A percentile compares a stretch with the other conserved stretches of the same genome.
These are phyloP conservation scores for Rubroboletus satanas DNA, from an alignment of 768 basidiomycete genomes.

Conservation along the genomic window DNA sequence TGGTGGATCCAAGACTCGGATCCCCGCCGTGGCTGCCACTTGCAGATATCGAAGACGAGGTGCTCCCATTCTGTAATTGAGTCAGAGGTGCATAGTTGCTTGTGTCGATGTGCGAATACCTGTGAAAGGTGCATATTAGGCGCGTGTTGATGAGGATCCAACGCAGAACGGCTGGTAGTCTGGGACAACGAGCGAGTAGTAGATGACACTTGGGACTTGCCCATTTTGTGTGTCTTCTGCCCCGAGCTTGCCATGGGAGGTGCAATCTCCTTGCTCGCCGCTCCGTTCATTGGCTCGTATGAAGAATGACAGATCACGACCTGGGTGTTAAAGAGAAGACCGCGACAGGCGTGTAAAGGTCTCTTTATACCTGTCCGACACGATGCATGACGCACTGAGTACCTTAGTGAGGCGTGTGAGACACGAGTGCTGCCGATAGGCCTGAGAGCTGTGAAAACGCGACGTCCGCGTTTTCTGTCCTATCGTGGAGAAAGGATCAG, in stretches of 20 bases:
- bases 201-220: slow-evolving; percentile 7
- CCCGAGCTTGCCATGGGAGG: neutral
- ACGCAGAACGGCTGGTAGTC: neutral
- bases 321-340: neutral
- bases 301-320: neutral
- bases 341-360: neutral
- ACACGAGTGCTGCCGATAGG: neutral
- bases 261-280: neutral
- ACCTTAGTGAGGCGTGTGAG: slow-evolving; percentile 13
- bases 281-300: slow-evolving; percentile 11
- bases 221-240: slow-evolving; percentile 13
- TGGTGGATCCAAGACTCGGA: slow-evolving; percentile 8
- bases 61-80: slow-evolving; percentile 11
- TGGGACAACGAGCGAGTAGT: slow-evolving; percentile 3
- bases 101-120: slow-evolving; percentile 9
- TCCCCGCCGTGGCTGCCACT: neutral
- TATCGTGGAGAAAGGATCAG: neutral
- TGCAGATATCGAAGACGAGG: slow-evolving; percentile 13
- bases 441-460: slow-evolving; percentile 13
- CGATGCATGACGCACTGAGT: slow-evolving; percentile 10
- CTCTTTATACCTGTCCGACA: slow-evolving; percentile 18
- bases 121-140: slow-evolving; percentile 2
- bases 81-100: slow-evolving; percentile 13
- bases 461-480: slow-evolving; percentile 18
- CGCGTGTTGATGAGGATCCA: slow-evolving; percentile 15